Percentiles rank a stretch among this genome's conserved stretches.
Evolutionary conservation across 2,329 filamentous ascomycete genomes (phyloP).

Genomic region (Nannizziopsis arthrosporioides): DNA sequence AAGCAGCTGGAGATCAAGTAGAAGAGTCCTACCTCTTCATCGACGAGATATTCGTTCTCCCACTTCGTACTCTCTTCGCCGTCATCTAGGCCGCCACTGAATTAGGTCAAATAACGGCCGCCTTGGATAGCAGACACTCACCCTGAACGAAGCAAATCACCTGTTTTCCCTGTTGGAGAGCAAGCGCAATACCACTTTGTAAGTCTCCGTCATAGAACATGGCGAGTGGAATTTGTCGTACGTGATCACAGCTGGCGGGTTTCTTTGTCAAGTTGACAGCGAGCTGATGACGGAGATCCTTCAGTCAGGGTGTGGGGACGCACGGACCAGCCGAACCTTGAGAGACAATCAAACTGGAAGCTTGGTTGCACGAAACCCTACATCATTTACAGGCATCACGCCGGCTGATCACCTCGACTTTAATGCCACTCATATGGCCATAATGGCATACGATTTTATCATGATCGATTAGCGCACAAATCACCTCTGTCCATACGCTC

Average conservation of each 20-base stretch:
- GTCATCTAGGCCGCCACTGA: slow-evolving; percentile 39
- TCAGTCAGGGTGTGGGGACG: background rate
- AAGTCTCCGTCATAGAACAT: slow-evolving; percentile 79
- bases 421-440: no score
- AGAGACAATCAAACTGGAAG: no score
- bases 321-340: slow-evolving; percentile 4
- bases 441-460: no score
- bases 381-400: no score
- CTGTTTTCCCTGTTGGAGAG: slow-evolving; percentile 62
- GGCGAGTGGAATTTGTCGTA: slow-evolving; percentile 12
- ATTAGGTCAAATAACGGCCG: background rate
- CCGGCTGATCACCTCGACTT: no score
- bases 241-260: no score
- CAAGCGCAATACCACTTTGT: slow-evolving; percentile 66
- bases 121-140: slow-evolving; percentile 26
- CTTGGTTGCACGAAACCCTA: no score
- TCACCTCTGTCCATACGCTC: no score
- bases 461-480: no score
- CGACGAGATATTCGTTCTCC: slow-evolving; percentile 55
- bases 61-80: slow-evolving; percentile 57
- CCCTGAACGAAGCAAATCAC: slow-evolving; percentile 78
- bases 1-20: no score
- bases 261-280: background rate
- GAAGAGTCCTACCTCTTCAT: slow-evolving; percentile 40
- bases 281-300: no score